Base-by-base conservation (phyloP, 2,329 filamentous ascomycete genomes). In the Colletotrichum neosansevieriae region DNA sequence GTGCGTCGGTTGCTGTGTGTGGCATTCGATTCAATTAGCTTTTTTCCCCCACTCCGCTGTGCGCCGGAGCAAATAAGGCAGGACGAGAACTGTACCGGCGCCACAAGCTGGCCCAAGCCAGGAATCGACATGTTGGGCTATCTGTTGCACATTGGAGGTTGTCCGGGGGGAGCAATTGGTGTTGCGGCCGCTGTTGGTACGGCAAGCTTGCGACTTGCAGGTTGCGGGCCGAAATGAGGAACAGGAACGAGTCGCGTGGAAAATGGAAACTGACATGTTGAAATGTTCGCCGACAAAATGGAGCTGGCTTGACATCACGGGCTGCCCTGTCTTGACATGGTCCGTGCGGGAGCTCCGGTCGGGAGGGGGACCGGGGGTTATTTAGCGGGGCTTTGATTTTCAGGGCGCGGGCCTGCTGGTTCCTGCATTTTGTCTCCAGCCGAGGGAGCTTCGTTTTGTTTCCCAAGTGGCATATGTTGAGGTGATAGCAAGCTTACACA, bases 81-180 rank as follows among this genome's bases (percentile, higher is more conserved):
- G 13, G n/a, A 29, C 21, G 19, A 15, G 47, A 15, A 5, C 47
- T 81, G 80, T 79, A 89, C 89, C 75, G 88, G 82, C 70, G 85
- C 83, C 69, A 88, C 86, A 61, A 90, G 88, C 76, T 92, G 88
- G 73, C 91, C 91, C 78, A 93, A 81, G 74, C 91, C 91, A 73
- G 91, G 91, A 77, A 93, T 91, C 74, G 91, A 92, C 91, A 93
- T 93, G 45, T 67, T 76, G 54, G 56, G 11, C 49, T 69, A 67
- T 69, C 12, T 58, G 42, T 32, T 53, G 32, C 45, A 58, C 67
- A 67, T 69, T 24, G 42, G 32, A 34, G 19, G 42, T 21, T 36
- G 7, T 17, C 7, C 4, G 11, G 36, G 11, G 11, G 10, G 12
- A 15, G 5, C n/a, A 29, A 17, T 15, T 5, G 12, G 17, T 44